Conservation (phyloP, 495 filamentous ascomycete species). For the Penicillium simplicissimum region DNA sequence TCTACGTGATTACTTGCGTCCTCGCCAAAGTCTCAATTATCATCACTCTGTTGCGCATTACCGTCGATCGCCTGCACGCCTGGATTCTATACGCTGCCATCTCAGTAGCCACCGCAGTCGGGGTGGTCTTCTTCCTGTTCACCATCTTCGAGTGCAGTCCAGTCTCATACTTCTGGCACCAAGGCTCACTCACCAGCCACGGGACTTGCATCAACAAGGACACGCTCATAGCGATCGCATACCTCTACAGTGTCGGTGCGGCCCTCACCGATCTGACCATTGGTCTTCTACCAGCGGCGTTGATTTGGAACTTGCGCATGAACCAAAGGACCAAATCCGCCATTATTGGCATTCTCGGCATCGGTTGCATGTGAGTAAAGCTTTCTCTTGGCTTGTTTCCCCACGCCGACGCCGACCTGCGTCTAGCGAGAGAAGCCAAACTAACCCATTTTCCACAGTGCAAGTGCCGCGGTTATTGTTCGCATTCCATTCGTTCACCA, state of each 20-base stretch:
- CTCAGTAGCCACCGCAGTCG: conserved; percentile 22
- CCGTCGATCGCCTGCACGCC: conserved; percentile 28
- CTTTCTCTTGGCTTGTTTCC: background rate
- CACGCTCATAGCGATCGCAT: conserved; percentile 30
- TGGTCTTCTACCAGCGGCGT: conserved; percentile 32
- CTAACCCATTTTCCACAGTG: conserved; percentile 20
- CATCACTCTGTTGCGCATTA: conserved; percentile 41
- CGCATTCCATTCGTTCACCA: conserved; percentile 37
- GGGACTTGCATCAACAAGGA: conserved; percentile 33
- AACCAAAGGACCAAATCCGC: conserved; percentile 30
- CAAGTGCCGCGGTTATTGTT: conserved; percentile 37
- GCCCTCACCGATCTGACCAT: conserved; percentile 40
- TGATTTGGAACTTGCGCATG: conserved; percentile 37
- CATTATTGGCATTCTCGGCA: conserved; percentile 29
- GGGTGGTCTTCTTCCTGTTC: conserved; percentile 35
- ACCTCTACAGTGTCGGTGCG: conserved; percentile 39
- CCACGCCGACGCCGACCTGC: conserved; percentile 1
- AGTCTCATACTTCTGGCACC: conserved; percentile 37
- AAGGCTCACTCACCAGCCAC: background rate
- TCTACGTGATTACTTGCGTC: conserved; percentile 38
- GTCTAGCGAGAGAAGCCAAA: conserved; percentile 7
- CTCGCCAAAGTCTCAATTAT: conserved; percentile 40
- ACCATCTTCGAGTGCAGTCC: conserved; percentile 41
- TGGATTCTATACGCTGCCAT: conserved; percentile 37
- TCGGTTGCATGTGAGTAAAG: conserved; percentile 37